Conservation (phyloP, 1,284 basidiomycete genomes). For the Trametes pubescens region DNA sequence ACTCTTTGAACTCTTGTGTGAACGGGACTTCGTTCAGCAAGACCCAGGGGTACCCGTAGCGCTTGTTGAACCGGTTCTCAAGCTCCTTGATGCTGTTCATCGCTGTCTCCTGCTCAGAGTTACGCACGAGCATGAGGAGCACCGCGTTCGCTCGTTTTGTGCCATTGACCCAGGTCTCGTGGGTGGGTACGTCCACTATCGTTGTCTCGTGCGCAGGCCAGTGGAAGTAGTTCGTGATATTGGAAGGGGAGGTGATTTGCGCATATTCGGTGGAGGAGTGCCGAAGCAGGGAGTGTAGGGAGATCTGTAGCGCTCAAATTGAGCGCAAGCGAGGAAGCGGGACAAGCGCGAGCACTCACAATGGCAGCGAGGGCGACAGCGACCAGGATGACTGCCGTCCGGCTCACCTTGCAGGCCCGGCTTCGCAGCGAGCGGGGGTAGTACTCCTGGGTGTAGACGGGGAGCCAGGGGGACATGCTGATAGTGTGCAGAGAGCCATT, state of each 20-base stretch:
- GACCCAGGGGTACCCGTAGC: conserved; percentile 76
- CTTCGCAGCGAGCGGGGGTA: conserved; percentile 12
- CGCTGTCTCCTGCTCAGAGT: conserved; percentile 70
- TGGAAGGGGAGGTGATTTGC: conserved; percentile 34
- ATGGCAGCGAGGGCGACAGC: neutral
- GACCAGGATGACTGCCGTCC: neutral
- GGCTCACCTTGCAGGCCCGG: conserved; percentile 9
- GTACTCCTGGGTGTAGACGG: conserved; percentile 15
- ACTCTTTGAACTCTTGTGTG: conserved; percentile 74
- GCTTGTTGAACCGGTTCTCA: conserved; percentile 73
- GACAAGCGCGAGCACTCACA: neutral
- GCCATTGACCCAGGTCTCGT: conserved; percentile 7
- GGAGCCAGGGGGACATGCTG: conserved; percentile 21
- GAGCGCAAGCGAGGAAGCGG: neutral
- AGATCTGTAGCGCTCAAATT: neutral
- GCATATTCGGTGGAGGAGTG: conserved; percentile 45
- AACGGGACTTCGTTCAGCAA: conserved; percentile 80
- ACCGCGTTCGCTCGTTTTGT: conserved; percentile 43
- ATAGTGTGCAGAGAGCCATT: conserved; percentile 2
- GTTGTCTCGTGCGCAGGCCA: conserved; percentile 7
- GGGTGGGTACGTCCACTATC: neutral
- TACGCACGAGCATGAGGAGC: conserved; percentile 65
- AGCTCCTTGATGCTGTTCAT: conserved; percentile 63
- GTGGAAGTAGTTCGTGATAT: conserved; percentile 28
- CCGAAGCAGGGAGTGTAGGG: conserved; percentile 43